Base-by-base conservation (phyloP, 768 basidiomycete genomes). In the Termitomyces sp. region DNA sequence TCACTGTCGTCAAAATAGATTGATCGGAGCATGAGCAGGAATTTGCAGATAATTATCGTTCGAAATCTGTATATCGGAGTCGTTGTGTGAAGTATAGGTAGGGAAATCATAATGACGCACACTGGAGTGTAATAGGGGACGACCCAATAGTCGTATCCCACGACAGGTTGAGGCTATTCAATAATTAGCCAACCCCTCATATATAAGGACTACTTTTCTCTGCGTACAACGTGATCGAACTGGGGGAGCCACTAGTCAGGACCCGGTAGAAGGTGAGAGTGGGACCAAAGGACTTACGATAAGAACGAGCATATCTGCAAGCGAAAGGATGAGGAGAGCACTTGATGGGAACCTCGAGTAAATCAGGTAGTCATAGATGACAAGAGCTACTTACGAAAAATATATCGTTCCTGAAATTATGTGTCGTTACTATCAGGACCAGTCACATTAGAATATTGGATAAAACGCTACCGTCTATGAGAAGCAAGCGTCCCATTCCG, bases 41-140 rank as follows among this genome's bases (percentile, higher is more conserved):
- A 72, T 24, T 69, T 68, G 60, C 69, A 70, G 46, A 72, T 72
- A 29, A 72, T 67, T 37, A 72, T 72, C 18, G 69, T 72, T 29
- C 71, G 68, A 57, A 72, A 72, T 2, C 69, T 70, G 53, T 37
- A n/a, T 49, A 15, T 13, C 26, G 42, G 16, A 36, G 31, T 28
- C 22, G 29, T 50, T 24, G 22, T 18, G 22, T n/a, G 29, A 24
- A 31, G 42, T 5, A 13, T 10, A 37, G 15, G 15, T 13, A 15
- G 3, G 12, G 10, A 29, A 51, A 22, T 28, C 20, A 9, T 31
- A 44, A 47, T 7, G 26, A 62, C 71, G 29, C 60, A 70, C 71
- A 70, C 71, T 41, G 70, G 70, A 0, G 68, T 72, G 36, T 69
- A 72, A 51, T 70, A 72, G 13, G 71, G 71, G 8, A 72, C 71